Base-by-base conservation (phyloP, 2,329 filamentous ascomycete genomes). In the Pleurostoma richardsiae region DNA sequence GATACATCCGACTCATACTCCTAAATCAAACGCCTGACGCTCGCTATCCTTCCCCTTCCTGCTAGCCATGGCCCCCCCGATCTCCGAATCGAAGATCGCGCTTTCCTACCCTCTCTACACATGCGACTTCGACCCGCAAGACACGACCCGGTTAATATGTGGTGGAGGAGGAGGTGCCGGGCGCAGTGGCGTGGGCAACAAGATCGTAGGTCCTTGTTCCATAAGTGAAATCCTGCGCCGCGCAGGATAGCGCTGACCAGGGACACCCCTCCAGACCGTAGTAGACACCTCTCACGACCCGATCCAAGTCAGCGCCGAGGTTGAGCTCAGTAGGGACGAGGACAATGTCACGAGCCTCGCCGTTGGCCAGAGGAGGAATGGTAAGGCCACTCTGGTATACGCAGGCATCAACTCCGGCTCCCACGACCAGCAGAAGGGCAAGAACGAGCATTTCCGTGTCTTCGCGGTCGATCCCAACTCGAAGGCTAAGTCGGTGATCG, bases 261-360 rank as follows among this genome's bases (percentile, higher is more conserved):
- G 28, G 7, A 19, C 19, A 19, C 19, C 33, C 8, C 6, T 46
- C 40, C 56, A 88, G 85, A 84, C 82, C 30, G 72, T 90, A 10
- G 75, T 95, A 52, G 84, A 92, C 62, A 77, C 84, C n/a, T 82
- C 72, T 57, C 82, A 79, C 36, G 73, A 80, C 47, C 79, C 83
- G 42, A 70, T 89, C 43, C 76, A 82, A 52, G 72, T 85, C 54
- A 72, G 77, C 27, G 80, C 83, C 53, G 88, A 95, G 56, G 75
- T 92, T 59, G 83, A 90, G 49, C 81, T 96, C 42, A 87, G 87
- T 51, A 79, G 82, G 56, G 82, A 91, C 60, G 91, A 96, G 70
- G 92, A 97, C 67, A 95, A 87, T 47, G 88, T 95, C 49, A 90
- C 86, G 54, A 91, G 87, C 46, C 75, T 96, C 43, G 89, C 83